These are phyloP conservation scores for Pilasporangium apinafurcum DNA, from an alignment of 352 stramenopile genomes.

Conservation along the genomic window DNA sequence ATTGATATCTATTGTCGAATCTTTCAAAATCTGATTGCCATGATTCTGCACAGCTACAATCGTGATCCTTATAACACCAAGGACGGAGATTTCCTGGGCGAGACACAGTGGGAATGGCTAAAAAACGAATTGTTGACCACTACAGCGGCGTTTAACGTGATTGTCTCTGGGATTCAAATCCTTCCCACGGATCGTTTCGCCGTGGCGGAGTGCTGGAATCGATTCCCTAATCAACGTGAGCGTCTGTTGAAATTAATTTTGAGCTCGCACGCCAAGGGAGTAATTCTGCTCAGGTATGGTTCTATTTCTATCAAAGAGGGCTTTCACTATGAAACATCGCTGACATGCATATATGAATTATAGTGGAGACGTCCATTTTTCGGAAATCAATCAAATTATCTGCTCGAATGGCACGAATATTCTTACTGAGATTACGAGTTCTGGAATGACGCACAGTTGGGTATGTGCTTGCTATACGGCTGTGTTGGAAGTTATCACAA, in stretches of 20 bases:
- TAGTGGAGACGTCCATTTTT: constrained; percentile 91
- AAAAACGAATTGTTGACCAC: constrained; percentile 73
- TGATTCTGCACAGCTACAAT: constrained; percentile 46
- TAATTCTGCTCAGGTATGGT: constrained; percentile 81
- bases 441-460: constrained; percentile 93
- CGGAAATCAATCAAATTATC: constrained; percentile 89
- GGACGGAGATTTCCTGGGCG: constrained; percentile 69
- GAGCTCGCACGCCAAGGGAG: constrained; percentile 69
- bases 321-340: not conserved
- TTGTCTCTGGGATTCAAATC: constrained; percentile 90
- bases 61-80: constrained; percentile 61
- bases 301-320: no score
- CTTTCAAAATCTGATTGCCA: no score
- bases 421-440: constrained; percentile 88
- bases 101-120: constrained; percentile 81
- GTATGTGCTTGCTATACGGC: constrained; percentile 10
- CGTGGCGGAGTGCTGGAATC: constrained; percentile 83
- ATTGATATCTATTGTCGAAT: no score
- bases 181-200: constrained; percentile 76
- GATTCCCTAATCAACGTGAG: constrained; percentile 80
- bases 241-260: constrained; percentile 84
- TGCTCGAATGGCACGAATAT: constrained; percentile 63
- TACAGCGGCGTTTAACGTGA: constrained; percentile 88
- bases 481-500: not conserved
- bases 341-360: constrained; percentile 2